phyloP scores from a whole-genome alignment of 352 stramenopile genomes.

The Globisporangium middletonii region DNA sequence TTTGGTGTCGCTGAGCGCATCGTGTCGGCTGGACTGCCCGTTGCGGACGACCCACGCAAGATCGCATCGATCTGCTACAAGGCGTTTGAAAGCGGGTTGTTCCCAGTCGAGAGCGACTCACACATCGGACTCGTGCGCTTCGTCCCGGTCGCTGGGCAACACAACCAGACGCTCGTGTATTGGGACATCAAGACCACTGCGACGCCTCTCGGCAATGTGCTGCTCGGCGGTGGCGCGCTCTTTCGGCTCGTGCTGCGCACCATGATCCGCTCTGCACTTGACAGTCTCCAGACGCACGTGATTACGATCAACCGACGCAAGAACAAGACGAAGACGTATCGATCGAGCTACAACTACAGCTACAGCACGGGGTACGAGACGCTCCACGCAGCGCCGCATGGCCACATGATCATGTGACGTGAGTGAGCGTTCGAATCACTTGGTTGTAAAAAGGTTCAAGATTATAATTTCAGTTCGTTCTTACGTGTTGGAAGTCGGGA shows the following conservation, averaged over 20 bases:
- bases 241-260: slow-evolving; percentile 31
- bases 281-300: slow-evolving; percentile 18
- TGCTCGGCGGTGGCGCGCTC: slow-evolving; percentile 33
- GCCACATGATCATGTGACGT: too few relatives aligned
- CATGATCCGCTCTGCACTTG: slow-evolving; percentile 23
- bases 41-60: slow-evolving; percentile 18
- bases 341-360: neutral
- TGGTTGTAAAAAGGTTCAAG: neutral
- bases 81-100: slow-evolving; percentile 31
- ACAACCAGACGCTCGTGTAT: slow-evolving; percentile 36
- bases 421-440: too few relatives aligned
- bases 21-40: slow-evolving; percentile 33
- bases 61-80: slow-evolving; percentile 49
- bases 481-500: neutral
- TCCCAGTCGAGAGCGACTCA: slow-evolving; percentile 30
- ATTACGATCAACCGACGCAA: slow-evolving; percentile 6
- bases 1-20: slow-evolving; percentile 54
- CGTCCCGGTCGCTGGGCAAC: slow-evolving; percentile 21
- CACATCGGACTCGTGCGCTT: slow-evolving; percentile 59
- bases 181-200: slow-evolving; percentile 61
- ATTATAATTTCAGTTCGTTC: slow-evolving; percentile 17
- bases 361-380: too few relatives aligned
- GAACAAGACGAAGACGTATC: neutral
- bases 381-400: too few relatives aligned
- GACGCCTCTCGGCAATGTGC: slow-evolving; percentile 32